Percentiles rank a stretch among this genome's conserved stretches.
Evolutionary conservation across 106 monocot genomes (phyloP).

Genomic region (Triglochin maritima): DNA sequence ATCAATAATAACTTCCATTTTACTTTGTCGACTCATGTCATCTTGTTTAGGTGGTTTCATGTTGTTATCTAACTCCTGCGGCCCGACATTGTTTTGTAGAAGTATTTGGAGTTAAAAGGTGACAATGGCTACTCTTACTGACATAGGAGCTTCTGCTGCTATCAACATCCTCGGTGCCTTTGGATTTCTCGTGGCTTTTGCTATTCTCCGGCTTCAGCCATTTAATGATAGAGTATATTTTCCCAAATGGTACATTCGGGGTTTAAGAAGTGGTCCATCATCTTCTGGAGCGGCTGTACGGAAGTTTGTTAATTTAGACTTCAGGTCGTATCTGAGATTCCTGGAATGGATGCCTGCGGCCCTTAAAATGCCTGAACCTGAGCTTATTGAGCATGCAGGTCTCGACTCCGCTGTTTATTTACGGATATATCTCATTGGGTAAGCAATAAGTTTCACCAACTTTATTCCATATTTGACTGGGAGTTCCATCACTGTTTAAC

Average conservation of each 20-base stretch:
- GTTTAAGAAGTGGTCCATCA: conserved; percentile 61
- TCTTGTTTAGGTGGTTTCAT: background rate
- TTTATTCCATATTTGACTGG: background rate
- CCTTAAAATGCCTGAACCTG: conserved; percentile 97
- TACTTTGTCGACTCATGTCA: no score
- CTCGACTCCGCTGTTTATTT: conserved; percentile 66
- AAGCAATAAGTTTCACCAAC: background rate
- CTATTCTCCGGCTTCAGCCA: conserved; percentile 71
- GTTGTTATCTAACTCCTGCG: background rate
- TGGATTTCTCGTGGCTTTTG: conserved; percentile 71
- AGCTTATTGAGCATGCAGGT: conserved; percentile 93
- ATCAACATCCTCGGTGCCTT: conserved; percentile 79
- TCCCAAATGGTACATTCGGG: conserved; percentile 95
- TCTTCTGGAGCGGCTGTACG: conserved; percentile 23
- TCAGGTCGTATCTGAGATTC: conserved; percentile 66
- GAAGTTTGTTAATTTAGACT: conserved; percentile 77
- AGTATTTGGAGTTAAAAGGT: background rate
- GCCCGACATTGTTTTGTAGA: background rate
- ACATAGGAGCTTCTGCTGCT: conserved; percentile 71
- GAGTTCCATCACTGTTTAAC: background rate
- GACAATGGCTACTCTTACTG: conserved; percentile 61
- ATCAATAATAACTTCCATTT: no score
- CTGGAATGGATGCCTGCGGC: conserved; percentile 90
- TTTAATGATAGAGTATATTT: conserved; percentile 94
- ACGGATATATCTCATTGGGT: conserved; percentile 27